Evolutionary conservation across 805 yeast species (phyloP).

Genomic region (Brettanomyces sp.): DNA sequence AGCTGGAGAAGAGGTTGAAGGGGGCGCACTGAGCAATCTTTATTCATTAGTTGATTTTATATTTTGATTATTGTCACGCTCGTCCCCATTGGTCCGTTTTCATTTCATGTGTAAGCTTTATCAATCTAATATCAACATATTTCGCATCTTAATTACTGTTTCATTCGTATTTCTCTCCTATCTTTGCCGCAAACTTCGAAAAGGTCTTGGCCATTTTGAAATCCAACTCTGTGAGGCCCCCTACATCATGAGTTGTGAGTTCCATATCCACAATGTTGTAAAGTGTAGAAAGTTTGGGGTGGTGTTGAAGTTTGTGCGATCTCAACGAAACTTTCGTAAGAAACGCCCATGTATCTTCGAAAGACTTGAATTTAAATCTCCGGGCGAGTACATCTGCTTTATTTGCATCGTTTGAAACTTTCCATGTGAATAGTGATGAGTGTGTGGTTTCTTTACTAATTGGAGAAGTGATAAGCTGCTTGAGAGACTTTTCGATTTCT

Average conservation of each 20-base stretch:
- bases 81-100: background rate
- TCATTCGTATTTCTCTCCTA: slow-evolving; percentile 6
- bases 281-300: slow-evolving; percentile 57
- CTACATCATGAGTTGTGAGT: slow-evolving; percentile 58
- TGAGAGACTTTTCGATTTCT: too few relatives aligned
- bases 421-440: background rate
- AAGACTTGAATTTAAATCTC: slow-evolving; percentile 36
- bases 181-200: slow-evolving; percentile 26
- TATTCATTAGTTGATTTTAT: too few relatives aligned
- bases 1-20: slow-evolving; percentile 56
- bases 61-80: background rate
- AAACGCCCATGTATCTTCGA: slow-evolving; percentile 60
- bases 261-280: slow-evolving; percentile 49
- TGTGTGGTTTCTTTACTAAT: background rate
- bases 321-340: slow-evolving; percentile 47
- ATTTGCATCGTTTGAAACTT: background rate
- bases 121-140: background rate
- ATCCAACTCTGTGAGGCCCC: slow-evolving; percentile 46
- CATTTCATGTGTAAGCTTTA: background rate
- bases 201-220: slow-evolving; percentile 44
- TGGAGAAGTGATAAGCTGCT: too few relatives aligned
- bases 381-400: slow-evolving; percentile 20
- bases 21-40: background rate
- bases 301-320: slow-evolving; percentile 55
- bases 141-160: background rate